These are phyloP conservation scores for Rhynchospora tenuis DNA, from an alignment of 176 grass and related monocot genomes.

Conservation along the genomic window DNA sequence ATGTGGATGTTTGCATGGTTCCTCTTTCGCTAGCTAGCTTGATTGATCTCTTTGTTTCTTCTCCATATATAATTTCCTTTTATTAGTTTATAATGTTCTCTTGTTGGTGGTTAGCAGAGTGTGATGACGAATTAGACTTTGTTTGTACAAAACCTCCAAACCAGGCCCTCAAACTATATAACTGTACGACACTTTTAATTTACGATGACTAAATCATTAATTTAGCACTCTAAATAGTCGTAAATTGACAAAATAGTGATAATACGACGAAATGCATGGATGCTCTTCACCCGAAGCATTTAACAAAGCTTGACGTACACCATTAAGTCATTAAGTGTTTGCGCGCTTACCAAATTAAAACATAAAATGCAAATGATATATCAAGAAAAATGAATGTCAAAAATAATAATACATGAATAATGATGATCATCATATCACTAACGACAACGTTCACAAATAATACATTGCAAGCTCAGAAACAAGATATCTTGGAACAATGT, in stretches of 20 bases:
- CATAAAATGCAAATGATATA: background rate
- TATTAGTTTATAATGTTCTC: background rate
- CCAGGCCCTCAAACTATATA: background rate
- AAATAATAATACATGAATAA: too few relatives aligned
- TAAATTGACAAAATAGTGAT: background rate
- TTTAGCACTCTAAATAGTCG: background rate
- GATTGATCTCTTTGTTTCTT: background rate
- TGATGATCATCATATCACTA: too few relatives aligned
- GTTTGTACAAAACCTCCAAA: constrained; percentile 11
- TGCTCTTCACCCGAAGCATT: background rate
- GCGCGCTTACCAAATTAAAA: background rate
- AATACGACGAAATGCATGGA: background rate
- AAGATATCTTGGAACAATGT: too few relatives aligned
- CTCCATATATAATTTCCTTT: background rate
- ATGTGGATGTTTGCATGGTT: background rate
- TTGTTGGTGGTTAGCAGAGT: constrained; percentile 13
- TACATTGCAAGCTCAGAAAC: too few relatives aligned
- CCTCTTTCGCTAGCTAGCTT: background rate
- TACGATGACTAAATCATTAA: background rate
- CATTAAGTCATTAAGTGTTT: background rate
- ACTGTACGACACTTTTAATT: background rate
- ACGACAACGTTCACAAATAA: too few relatives aligned
- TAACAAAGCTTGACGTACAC: background rate
- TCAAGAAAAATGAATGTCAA: too few relatives aligned
- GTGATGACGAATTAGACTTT: background rate